Conservation (phyloP, 2,329 filamentous ascomycete species). For the Pseudohalonectria lignicola region DNA sequence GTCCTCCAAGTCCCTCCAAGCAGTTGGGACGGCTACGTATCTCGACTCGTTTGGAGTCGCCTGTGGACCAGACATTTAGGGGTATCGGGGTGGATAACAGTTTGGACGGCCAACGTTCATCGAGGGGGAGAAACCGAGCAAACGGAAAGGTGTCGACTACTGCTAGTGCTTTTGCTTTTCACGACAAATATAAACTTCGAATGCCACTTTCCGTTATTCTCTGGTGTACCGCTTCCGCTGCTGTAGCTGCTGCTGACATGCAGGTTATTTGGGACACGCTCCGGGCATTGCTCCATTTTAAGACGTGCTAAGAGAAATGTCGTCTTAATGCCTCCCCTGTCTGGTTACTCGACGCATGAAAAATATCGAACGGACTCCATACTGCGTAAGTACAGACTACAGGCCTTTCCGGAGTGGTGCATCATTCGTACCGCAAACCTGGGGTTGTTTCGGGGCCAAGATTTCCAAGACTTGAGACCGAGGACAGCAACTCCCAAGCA, state of each 20-base stretch:
- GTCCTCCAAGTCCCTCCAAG: too few species aligned
- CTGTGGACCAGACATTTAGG: too few species aligned
- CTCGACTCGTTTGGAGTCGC: too few species aligned
- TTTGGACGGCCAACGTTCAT: not conserved
- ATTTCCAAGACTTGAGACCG: not conserved
- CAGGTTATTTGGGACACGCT: not conserved
- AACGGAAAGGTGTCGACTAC: not conserved
- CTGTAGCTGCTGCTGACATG: not conserved
- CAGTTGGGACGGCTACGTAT: too few species aligned
- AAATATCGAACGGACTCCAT: not conserved
- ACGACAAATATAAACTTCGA: not conserved
- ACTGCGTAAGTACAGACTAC: too few species aligned
- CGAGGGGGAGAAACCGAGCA: not conserved
- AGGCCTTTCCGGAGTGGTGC: not conserved
- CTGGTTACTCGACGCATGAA: not conserved
- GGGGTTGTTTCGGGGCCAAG: not conserved
- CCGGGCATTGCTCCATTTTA: not conserved
- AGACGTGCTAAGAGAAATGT: not conserved
- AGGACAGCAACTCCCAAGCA: too few species aligned
- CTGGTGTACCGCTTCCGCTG: not conserved
- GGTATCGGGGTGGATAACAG: not conserved
- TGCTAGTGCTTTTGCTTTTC: not conserved
- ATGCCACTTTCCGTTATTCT: not conserved
- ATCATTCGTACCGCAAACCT: not conserved
- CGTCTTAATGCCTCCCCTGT: too few species aligned